Evolutionary conservation across 1,284 basidiomycete genomes (phyloP).

Genomic region (Ustilago xerochloae): DNA sequence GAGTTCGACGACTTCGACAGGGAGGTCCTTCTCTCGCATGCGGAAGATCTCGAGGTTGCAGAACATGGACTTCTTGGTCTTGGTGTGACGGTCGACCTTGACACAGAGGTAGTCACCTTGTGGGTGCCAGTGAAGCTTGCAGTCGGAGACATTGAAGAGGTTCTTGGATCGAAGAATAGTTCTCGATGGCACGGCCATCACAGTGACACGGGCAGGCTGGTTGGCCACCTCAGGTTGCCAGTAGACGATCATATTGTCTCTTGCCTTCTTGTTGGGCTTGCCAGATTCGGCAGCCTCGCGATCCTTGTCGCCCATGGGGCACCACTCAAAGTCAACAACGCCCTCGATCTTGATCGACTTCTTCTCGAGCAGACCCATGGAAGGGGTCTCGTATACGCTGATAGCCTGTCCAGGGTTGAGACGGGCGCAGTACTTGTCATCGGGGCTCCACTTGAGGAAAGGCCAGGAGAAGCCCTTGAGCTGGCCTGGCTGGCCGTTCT

Average conservation of each 20-base stretch:
- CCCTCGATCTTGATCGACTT: constrained; percentile 98
- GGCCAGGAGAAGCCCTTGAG: constrained; percentile 85
- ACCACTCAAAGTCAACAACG: constrained; percentile 99
- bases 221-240: constrained; percentile 97
- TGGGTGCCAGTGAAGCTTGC: constrained; percentile 98
- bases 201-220: constrained; percentile 94
- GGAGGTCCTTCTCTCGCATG: constrained; percentile 96
- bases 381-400: constrained; percentile 93
- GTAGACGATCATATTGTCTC: constrained; percentile 94
- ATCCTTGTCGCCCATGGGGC: constrained; percentile 86
- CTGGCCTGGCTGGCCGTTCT: constrained; percentile 67
- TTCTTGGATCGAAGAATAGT: constrained; percentile 92
- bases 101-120: constrained; percentile 99
- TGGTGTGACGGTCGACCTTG: constrained; percentile 98
- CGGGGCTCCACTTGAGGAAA: constrained; percentile 95
- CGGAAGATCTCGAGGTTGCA: constrained; percentile 99
- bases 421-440: constrained; percentile 93
- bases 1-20: constrained; percentile 96
- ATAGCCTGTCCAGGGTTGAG: constrained; percentile 90
- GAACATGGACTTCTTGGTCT: constrained; percentile 98
- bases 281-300: constrained; percentile 72
- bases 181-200: constrained; percentile 89
- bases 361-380: constrained; percentile 94
- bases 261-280: constrained; percentile 71
- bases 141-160: constrained; percentile 97